phyloP scores from a whole-genome alignment of 2,329 filamentous ascomycete species.

The Penicillium verrucosum region DNA sequence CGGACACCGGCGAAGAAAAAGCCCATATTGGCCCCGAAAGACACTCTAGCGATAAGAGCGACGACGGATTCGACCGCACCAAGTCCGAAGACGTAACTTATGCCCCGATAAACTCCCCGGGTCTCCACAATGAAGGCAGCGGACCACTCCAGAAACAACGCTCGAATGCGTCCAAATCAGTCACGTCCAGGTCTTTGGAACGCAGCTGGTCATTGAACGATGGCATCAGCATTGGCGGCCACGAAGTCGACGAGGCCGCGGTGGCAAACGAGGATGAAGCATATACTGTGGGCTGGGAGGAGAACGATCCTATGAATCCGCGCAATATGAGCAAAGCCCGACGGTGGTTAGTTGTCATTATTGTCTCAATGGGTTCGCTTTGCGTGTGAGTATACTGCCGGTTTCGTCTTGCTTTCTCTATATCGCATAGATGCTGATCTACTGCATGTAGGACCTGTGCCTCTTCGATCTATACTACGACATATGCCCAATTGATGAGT shows the following conservation, averaged over 20 bases:
- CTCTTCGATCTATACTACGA: slow-evolving; percentile 84
- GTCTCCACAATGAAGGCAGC: slow-evolving; percentile 13
- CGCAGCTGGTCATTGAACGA: slow-evolving; percentile 38
- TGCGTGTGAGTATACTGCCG: slow-evolving; percentile 67
- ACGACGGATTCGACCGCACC: slow-evolving; percentile 9
- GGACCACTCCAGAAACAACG: slow-evolving; percentile 19
- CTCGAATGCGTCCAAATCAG: slow-evolving; percentile 24
- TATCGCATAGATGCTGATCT: not conserved
- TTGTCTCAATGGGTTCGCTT: slow-evolving; percentile 70
- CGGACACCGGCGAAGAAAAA: slow-evolving; percentile 8
- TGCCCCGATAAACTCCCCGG: slow-evolving; percentile 22
- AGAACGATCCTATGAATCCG: slow-evolving; percentile 71
- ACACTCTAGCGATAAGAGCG: slow-evolving; percentile 1
- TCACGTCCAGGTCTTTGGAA: slow-evolving; percentile 17
- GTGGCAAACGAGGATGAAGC: slow-evolving; percentile 32
- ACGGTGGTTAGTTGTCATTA: slow-evolving; percentile 76
- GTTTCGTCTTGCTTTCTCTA: not conserved
- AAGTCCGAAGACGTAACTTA: slow-evolving; percentile 13
- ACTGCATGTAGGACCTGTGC: slow-evolving; percentile 63
- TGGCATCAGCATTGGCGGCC: slow-evolving; percentile 28
- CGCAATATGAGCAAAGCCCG: slow-evolving; percentile 62
- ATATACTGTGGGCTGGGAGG: slow-evolving; percentile 73
- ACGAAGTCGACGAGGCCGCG: slow-evolving; percentile 19
- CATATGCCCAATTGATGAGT: slow-evolving; percentile 70
- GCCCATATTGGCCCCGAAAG: slow-evolving; percentile 3